Conservation (phyloP, 352 stramenopile species). For the Elongisporangium senticosum region DNA sequence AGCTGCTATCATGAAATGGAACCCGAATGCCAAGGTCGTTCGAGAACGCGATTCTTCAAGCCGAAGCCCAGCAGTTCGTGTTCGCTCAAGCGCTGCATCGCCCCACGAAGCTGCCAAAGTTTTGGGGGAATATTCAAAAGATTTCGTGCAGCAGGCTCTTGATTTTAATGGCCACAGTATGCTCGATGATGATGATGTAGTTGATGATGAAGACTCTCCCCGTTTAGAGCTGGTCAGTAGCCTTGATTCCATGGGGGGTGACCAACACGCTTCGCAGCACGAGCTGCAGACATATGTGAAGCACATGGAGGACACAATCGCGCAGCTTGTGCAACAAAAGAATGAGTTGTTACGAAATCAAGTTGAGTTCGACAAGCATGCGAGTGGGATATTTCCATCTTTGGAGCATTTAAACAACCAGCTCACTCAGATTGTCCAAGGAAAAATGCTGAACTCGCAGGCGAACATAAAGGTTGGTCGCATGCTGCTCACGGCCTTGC, state of each 20-base stretch:
- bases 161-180: constrained; percentile 55
- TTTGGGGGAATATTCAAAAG: constrained; percentile 57
- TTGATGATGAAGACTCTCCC: constrained; percentile 10
- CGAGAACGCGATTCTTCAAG: background rate
- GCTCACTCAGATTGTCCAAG: constrained; percentile 71
- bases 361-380: constrained; percentile 76
- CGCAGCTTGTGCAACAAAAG: constrained; percentile 71
- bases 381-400: constrained; percentile 78
- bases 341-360: constrained; percentile 72
- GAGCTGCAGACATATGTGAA: constrained; percentile 67
- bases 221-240: constrained; percentile 7
- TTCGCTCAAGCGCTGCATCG: constrained; percentile 21
- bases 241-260: constrained; percentile 4
- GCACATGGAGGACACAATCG: constrained; percentile 79
- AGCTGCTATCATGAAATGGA: constrained; percentile 35
- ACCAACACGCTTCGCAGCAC: constrained; percentile 26
- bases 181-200: constrained; percentile 32
- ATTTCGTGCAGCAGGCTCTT: constrained; percentile 68
- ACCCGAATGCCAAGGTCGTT: constrained; percentile 28
- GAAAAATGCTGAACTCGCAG: constrained; percentile 47
- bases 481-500: background rate
- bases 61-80: constrained; percentile 17
- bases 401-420: constrained; percentile 76
- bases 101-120: constrained; percentile 42
- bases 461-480: constrained; percentile 34